A percentile compares a stretch with the other conserved stretches of the same genome.
Evolutionary conservation across 495 filamentous ascomycete species (phyloP).

Genomic region (Aspergillus incahuasiensis): DNA sequence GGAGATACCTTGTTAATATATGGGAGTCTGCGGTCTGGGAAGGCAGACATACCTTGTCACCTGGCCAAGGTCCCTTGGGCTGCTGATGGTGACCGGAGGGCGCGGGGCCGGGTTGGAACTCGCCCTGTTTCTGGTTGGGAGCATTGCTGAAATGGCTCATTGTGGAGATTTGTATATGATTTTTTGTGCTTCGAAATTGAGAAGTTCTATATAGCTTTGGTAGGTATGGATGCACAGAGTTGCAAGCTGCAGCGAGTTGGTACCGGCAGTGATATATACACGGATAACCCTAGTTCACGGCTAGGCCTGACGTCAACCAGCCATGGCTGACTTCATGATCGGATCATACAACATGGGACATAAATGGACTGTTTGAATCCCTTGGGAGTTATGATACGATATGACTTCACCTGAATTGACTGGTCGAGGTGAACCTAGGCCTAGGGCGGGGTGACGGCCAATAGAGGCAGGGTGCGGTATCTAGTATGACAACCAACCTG

Average conservation of each 20-base stretch:
- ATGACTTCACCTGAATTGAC: not conserved
- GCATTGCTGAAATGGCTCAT: conserved; percentile 55
- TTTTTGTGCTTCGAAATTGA: too few relatives aligned
- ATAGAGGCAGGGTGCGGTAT: not conserved
- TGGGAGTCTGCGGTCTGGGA: conserved; percentile 22
- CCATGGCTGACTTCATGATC: conserved; percentile 22
- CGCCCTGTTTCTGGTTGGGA: conserved; percentile 47
- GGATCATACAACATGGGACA: not conserved
- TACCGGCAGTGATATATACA: not conserved
- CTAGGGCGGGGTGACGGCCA: not conserved
- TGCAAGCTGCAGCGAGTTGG: too few relatives aligned
- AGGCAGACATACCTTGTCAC: conserved; percentile 3
- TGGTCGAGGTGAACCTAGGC: not conserved
- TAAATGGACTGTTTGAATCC: not conserved
- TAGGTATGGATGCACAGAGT: too few relatives aligned
- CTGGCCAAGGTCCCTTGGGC: not conserved
- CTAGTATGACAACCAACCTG: not conserved
- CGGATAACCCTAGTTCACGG: not conserved
- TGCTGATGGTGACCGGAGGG: conserved; percentile 1
- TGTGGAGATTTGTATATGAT: conserved; percentile 16
- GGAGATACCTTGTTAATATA: not conserved
- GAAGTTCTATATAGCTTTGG: too few relatives aligned
- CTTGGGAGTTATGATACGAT: not conserved
- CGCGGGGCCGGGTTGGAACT: conserved; percentile 43
- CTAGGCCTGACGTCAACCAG: conserved; percentile 23